Evolutionary conservation across 768 basidiomycete species (phyloP), one percentile per base, ranked within the genome.

Genomic region (Gyrodon lividus): DNA sequence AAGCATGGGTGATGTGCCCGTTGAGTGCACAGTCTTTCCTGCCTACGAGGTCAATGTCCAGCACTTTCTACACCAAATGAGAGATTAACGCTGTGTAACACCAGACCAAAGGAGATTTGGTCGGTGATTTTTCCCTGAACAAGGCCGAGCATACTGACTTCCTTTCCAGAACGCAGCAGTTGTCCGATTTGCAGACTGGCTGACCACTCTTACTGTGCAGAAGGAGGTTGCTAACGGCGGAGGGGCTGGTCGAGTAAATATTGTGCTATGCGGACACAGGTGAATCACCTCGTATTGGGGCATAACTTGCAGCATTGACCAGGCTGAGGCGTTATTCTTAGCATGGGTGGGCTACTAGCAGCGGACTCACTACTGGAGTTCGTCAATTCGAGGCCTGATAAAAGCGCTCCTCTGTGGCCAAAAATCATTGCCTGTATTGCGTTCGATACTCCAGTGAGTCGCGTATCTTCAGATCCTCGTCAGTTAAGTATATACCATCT

Each of bases 191-290:
- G 83, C 91, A 7, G 93, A 96, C 63, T 97, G 94, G 95, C 79
- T 97, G 38, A 88, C 91, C 1, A 87, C 83, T n/a, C 70, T 91
- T 19, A 90, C 88, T 5, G 87, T 96, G n/a, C 80, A 90, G 65
- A 81, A 79, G 54, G 94, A 96, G 67, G 87, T 86, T 19, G 82
- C 84, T 12, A 76, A 83, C 44, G 89, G 89, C 5, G 86, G 88
- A 10, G 91, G 91, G 8, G 86, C 80, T 39, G 81, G 81, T 26
- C 74, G 71, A 46, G 86, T 86, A 0, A 90, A 83, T 65, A 79
- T 96, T 43, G 87, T 94, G 4, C 75, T 97, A 6, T 94, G 93
- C 64, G 93, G 93, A 5, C 94, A 97, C 64, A 92, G 89, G 90
- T 84, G 52, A 40, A 75, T 59, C 38, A 7, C 19, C 12, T 23